phyloP scores from a whole-genome alignment of 495 filamentous ascomycete species.

The Penicillium paradoxum region DNA sequence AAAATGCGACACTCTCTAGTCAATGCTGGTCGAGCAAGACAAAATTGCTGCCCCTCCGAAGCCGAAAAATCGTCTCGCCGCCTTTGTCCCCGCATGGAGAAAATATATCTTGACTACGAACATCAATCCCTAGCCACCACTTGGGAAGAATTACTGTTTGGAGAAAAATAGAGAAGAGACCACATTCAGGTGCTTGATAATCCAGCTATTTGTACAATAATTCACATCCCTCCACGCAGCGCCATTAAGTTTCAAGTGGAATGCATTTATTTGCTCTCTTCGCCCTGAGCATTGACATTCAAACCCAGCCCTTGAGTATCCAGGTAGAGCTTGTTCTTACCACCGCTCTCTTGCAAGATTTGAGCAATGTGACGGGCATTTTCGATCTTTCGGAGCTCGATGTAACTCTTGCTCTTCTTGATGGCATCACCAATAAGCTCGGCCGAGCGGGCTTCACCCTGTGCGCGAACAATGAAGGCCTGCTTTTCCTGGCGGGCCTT shows the following conservation, averaged over 20 bases:
- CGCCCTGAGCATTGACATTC: constrained; percentile 64
- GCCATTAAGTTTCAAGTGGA: constrained; percentile 21
- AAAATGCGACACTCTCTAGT: not conserved
- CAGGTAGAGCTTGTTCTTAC: constrained; percentile 90
- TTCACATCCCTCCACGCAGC: constrained; percentile 21
- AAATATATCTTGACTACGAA: constrained; percentile 1
- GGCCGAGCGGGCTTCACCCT: constrained; percentile 97
- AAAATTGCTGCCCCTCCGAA: constrained; percentile 3
- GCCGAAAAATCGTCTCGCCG: constrained; percentile 31
- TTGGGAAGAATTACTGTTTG: not conserved
- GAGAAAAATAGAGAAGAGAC: constrained; percentile 38
- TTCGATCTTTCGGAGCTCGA: constrained; percentile 95
- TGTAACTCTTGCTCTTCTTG: constrained; percentile 97
- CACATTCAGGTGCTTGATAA: constrained; percentile 31
- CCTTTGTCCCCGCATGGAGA: constrained; percentile 28
- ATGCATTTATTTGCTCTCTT: constrained; percentile 32
- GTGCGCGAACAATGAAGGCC: constrained; percentile 94
- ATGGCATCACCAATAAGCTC: constrained; percentile 98
- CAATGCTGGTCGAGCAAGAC: not conserved
- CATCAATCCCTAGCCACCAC: not conserved
- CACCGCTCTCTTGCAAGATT: constrained; percentile 77
- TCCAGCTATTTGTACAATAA: constrained; percentile 45
- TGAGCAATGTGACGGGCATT: constrained; percentile 83
- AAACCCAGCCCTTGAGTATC: constrained; percentile 85
- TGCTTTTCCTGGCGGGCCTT: constrained; percentile 99